A percentile compares a stretch with the other conserved stretches of the same genome.
phyloP scores from a whole-genome alignment of 2,329 filamentous ascomycete species.

The Claviceps pusilla region DNA sequence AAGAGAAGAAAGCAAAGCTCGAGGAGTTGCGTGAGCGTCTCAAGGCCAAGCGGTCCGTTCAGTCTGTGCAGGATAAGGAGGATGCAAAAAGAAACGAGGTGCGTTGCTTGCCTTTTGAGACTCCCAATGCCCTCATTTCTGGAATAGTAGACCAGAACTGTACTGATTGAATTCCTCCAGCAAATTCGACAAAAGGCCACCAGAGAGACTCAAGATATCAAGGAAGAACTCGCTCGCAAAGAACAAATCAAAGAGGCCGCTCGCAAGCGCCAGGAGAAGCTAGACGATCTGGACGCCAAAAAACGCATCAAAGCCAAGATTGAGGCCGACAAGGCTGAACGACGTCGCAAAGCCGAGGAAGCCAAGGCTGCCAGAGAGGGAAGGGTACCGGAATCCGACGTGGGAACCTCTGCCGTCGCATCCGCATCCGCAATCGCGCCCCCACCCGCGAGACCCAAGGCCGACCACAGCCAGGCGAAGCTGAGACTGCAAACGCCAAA shows the following conservation, averaged over 20 bases:
- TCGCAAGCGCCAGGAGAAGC: slow-evolving; percentile 75
- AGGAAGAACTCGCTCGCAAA: slow-evolving; percentile 76
- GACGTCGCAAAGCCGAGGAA: slow-evolving; percentile 68
- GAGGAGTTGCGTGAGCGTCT: slow-evolving; percentile 59
- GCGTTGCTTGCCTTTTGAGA: slow-evolving; percentile 6
- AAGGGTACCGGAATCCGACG: slow-evolving; percentile 30
- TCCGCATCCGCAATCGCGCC: slow-evolving; percentile 24
- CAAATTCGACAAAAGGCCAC: slow-evolving; percentile 73
- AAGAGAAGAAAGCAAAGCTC: slow-evolving; percentile 73
- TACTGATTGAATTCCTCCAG: slow-evolving; percentile 17
- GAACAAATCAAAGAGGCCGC: slow-evolving; percentile 86
- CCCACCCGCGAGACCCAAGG: slow-evolving; percentile 44
- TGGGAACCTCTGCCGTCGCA: slow-evolving; percentile 18
- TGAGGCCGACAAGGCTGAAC: slow-evolving; percentile 82
- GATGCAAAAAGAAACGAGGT: slow-evolving; percentile 79
- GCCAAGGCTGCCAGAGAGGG: slow-evolving; percentile 80
- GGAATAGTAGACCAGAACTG: too few species aligned
- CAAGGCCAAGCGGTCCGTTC: slow-evolving; percentile 53
- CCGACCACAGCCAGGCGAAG: slow-evolving; percentile 65
- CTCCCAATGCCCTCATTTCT: not conserved
- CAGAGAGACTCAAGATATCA: slow-evolving; percentile 73
- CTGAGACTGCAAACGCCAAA: slow-evolving; percentile 60
- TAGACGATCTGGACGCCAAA: slow-evolving; percentile 71
- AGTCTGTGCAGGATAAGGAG: slow-evolving; percentile 60
- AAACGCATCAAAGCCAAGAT: slow-evolving; percentile 86